Conservation (phyloP, 169 alveolate species). For the Plasmodium coatneyi region DNA sequence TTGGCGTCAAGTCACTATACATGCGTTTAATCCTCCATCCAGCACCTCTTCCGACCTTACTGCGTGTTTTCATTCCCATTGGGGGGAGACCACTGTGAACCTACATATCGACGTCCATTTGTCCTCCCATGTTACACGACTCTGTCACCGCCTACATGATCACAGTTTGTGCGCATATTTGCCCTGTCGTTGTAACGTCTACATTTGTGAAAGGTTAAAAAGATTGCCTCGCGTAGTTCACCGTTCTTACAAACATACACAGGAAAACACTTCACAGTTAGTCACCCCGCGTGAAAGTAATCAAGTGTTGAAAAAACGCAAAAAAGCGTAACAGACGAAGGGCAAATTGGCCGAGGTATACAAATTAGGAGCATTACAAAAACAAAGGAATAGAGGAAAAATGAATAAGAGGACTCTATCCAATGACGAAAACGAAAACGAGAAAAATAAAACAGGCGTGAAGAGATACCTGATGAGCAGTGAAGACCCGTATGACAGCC, state of each 20-base stretch:
- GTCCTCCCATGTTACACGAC: too few species aligned
- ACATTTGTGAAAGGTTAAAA: not conserved
- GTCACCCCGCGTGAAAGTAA: not conserved
- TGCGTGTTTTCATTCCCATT: not conserved
- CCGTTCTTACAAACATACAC: not conserved
- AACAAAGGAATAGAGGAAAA: not conserved
- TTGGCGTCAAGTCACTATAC: not conserved
- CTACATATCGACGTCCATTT: too few species aligned
- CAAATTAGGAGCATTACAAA: not conserved
- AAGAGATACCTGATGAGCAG: constrained; percentile 53
- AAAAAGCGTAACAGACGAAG: not conserved
- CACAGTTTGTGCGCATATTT: too few species aligned
- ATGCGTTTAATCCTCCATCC: not conserved
- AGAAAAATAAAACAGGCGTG: constrained; percentile 56
- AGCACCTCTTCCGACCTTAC: not conserved
- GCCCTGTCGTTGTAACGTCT: not conserved
- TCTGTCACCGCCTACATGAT: too few species aligned
- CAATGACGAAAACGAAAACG: constrained; percentile 29
- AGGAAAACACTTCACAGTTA: too few species aligned
- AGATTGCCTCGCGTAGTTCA: not conserved
- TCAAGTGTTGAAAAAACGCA: not conserved
- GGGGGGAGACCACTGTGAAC: not conserved
- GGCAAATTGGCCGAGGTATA: not conserved
- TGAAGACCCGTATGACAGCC: constrained; percentile 49
- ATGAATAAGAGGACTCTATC: constrained; percentile 66